A percentile compares a stretch with the other conserved stretches of the same genome.
These are phyloP conservation scores for Eleusine coracana DNA, from an alignment of 176 grass and related monocot genomes.

Conservation along the genomic window DNA sequence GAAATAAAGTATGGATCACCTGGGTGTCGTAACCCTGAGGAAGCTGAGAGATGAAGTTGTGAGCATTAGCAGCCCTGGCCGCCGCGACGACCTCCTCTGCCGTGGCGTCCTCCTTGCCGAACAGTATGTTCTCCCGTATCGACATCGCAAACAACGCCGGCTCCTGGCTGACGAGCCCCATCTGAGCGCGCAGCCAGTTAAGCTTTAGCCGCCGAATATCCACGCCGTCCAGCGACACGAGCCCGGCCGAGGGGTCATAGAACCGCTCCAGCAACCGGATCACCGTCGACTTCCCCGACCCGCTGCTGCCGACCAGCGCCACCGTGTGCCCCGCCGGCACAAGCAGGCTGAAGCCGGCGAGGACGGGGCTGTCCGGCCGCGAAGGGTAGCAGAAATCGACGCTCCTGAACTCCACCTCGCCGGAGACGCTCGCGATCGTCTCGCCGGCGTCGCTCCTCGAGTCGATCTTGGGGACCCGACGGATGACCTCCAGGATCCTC, in stretches of 20 bases:
- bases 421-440: constrained; percentile 56
- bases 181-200: constrained; percentile 89
- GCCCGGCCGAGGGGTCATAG: constrained; percentile 75
- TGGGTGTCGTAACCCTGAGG: constrained; percentile 87
- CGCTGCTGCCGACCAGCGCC: constrained; percentile 81
- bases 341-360: constrained; percentile 69
- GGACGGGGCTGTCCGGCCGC: constrained; percentile 67
- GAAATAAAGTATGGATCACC: constrained; percentile 40
- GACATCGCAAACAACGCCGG: constrained; percentile 92
- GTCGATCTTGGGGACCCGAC: constrained; percentile 88
- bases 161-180: constrained; percentile 96
- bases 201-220: constrained; percentile 76
- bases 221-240: constrained; percentile 71
- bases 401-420: constrained; percentile 78
- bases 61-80: constrained; percentile 83
- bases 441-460: constrained; percentile 71
- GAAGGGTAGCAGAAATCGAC: constrained; percentile 89
- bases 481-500: constrained; percentile 68
- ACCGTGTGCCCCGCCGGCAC: constrained; percentile 78
- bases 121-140: constrained; percentile 89
- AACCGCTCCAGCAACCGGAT: constrained; percentile 85
- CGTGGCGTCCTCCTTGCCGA: constrained; percentile 94
- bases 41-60: constrained; percentile 94
- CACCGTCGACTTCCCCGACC: constrained; percentile 92
- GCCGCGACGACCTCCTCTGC: constrained; percentile 70